Evolutionary conservation across 2,329 filamentous ascomycete genomes (phyloP).

Genomic region (Chrysoporthe austroafricana): DNA sequence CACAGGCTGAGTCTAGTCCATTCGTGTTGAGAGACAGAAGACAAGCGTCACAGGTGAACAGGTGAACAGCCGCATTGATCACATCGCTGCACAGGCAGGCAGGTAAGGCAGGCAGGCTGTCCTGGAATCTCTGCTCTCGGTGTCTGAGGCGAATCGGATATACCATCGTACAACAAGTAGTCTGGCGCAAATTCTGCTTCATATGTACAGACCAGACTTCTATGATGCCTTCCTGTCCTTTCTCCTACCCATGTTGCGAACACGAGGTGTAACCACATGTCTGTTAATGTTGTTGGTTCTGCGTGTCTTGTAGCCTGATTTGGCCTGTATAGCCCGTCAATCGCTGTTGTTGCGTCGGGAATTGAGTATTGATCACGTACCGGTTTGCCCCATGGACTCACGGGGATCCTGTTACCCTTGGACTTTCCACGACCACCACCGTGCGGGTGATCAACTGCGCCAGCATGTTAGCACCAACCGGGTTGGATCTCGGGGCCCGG

Average conservation of each 20-base stretch:
- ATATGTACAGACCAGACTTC: constrained; percentile 35
- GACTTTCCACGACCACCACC: constrained; percentile 99
- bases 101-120: neutral
- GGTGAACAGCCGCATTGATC: neutral
- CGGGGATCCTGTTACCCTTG: constrained; percentile 95
- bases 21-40: too few species aligned
- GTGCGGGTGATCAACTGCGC: constrained; percentile 86
- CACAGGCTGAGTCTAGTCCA: too few species aligned
- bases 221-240: constrained; percentile 52
- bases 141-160: neutral
- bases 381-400: constrained; percentile 94
- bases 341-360: constrained; percentile 8
- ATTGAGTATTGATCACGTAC: constrained; percentile 59
- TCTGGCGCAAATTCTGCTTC: constrained; percentile 10
- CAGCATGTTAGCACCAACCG: constrained; percentile 19
- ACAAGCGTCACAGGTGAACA: too few species aligned
- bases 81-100: neutral
- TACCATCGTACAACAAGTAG: constrained; percentile 12
- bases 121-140: neutral
- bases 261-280: constrained; percentile 81
- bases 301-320: constrained; percentile 90
- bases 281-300: constrained; percentile 89
- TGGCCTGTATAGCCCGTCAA: constrained; percentile 57
- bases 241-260: constrained; percentile 88
- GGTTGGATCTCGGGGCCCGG: neutral